Conservation (phyloP, 2,329 filamentous ascomycete species). For the Fusarium ambrosium region DNA sequence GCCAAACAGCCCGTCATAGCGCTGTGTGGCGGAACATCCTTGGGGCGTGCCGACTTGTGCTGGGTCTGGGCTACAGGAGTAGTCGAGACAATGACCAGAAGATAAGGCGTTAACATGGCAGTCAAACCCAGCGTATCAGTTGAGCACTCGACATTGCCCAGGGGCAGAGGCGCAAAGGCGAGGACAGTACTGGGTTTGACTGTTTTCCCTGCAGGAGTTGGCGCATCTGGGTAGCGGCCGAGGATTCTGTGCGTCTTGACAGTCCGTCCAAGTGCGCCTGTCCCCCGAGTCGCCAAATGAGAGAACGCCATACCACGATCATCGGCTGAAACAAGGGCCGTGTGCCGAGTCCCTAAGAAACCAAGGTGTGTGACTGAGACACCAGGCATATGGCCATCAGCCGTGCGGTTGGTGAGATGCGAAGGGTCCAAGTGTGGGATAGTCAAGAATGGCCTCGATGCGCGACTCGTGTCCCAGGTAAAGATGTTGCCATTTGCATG, state of each 20-base stretch:
- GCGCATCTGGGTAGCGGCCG: constrained; percentile 86
- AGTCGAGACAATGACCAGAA: constrained; percentile 96
- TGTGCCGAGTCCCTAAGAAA: constrained; percentile 93
- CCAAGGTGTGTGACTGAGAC: constrained; percentile 90
- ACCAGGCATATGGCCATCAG: constrained; percentile 85
- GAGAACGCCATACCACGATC: constrained; percentile 98
- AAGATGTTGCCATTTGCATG: constrained; percentile 94
- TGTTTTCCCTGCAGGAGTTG: constrained; percentile 72
- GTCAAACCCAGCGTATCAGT: constrained; percentile 92
- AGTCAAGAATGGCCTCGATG: constrained; percentile 88
- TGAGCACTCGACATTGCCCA: constrained; percentile 92
- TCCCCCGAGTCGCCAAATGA: constrained; percentile 91
- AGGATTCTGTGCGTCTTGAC: constrained; percentile 93
- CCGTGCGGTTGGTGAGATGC: constrained; percentile 73
- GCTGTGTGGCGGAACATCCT: constrained; percentile 90
- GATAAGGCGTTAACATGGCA: constrained; percentile 94
- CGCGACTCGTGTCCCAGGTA: constrained; percentile 91
- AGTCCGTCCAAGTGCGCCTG: constrained; percentile 85
- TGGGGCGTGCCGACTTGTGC: constrained; percentile 91
- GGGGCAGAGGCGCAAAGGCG: constrained; percentile 88
- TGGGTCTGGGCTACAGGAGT: constrained; percentile 97
- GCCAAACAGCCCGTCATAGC: constrained; percentile 94
- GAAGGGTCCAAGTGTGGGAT: constrained; percentile 81
- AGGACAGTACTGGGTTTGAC: constrained; percentile 95
- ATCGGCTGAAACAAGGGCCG: constrained; percentile 94